phyloP scores from a whole-genome alignment of 495 filamentous ascomycete species.

The Penicillium subrubescens region DNA sequence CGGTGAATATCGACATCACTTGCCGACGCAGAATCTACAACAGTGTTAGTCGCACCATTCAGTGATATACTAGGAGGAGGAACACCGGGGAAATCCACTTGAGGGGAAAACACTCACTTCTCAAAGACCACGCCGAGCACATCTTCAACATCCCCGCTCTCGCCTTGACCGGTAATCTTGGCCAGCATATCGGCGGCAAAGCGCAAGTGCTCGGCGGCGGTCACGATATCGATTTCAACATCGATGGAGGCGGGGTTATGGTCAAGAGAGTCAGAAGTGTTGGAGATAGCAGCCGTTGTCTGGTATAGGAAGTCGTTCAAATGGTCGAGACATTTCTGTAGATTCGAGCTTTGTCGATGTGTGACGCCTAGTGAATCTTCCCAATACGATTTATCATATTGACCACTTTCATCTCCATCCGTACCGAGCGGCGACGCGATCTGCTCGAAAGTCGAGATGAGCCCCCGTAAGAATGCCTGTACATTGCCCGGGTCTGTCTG shows the following conservation, averaged over 20 bases:
- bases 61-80: not conserved
- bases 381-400: constrained; percentile 58
- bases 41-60: constrained; percentile 26
- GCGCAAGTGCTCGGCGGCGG: constrained; percentile 89
- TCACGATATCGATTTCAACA: constrained; percentile 73
- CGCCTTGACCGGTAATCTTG: constrained; percentile 84
- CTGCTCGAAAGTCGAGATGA: constrained; percentile 67
- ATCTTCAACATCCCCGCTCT: constrained; percentile 91
- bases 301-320: constrained; percentile 68
- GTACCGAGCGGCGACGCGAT: constrained; percentile 65
- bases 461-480: constrained; percentile 63
- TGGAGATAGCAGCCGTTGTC: constrained; percentile 16
- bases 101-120: constrained; percentile 65
- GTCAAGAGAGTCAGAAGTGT: not conserved
- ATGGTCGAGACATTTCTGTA: constrained; percentile 68
- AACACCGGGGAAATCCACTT: not conserved
- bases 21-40: constrained; percentile 70
- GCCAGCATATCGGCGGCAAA: constrained; percentile 78
- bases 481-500: constrained; percentile 63
- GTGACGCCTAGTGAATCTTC: constrained; percentile 88
- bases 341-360: constrained; percentile 81
- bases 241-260: constrained; percentile 27
- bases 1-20: constrained; percentile 42
- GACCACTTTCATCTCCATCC: constrained; percentile 39
- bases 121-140: constrained; percentile 97